Evolutionary conservation across 2,329 filamentous ascomycete species (phyloP), one percentile per base, ranked within the genome.

Genomic region (Neopestalotiopsis sp.): DNA sequence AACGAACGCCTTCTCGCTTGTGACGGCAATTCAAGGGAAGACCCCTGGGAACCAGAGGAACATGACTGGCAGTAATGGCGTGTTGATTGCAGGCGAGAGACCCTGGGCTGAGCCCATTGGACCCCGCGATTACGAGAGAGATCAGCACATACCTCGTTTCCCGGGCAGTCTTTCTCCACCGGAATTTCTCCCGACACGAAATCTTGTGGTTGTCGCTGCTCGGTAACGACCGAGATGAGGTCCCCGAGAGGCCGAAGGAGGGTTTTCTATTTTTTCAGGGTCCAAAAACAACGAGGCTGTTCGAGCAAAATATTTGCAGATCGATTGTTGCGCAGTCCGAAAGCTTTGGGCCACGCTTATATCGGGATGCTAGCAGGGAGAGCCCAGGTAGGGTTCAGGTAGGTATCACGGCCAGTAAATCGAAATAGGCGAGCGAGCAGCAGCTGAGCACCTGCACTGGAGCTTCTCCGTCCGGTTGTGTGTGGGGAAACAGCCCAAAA

Each of bases 51-150:
- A 28, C 24, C 24, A 28, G 24, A 20, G 40, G 38, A 40, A 20
- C 40, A 49, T 64, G 61, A 64, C 34, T 64, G 61, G 38, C 34
- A 64, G 32, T 10, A 64, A 24, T 64, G 38, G n/a, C 61, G 28
- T 24, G 61, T 34, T 64, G 61, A 30, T 30, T 20, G 59, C 59
- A 30, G 34, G 32, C n/a, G 38, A 32, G 34, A 17, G 17, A 49
- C 40, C 40, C 61, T 64, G 38, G 61, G 13, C 20, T 53, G 45
- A 17, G 45, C 45, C 45, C 20, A 45, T 34, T 42, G 42, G 42
- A 64, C 61, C 61, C 61, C 61, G 42, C 61, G 61, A 64, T 64
- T 64, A 64, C 61, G 61, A 64, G 61, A 56, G 49, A 64, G 61
- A 64, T 64, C 61, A 64, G 59, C 59, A 64, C 61, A 38, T 49